Evolutionary conservation across 2,329 filamentous ascomycete species (phyloP).

Genomic region (Neopestalotiopsis clavispora): DNA sequence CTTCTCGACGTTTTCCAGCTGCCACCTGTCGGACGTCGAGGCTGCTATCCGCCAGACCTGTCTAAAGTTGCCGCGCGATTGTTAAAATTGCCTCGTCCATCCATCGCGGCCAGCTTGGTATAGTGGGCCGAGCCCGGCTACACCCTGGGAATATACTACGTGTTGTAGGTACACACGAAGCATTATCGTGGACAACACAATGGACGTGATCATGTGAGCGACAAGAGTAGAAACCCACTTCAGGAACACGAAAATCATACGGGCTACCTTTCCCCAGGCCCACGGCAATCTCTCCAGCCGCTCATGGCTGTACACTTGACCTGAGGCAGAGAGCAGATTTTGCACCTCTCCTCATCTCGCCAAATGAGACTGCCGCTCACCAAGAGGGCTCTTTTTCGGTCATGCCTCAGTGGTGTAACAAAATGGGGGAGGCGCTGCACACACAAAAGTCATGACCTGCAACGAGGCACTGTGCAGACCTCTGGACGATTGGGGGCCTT

Average conservation of each 20-base stretch:
- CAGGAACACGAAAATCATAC: conserved; percentile 26
- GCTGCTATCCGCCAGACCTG: conserved; percentile 12
- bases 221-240: conserved; percentile 21
- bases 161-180: too few relatives aligned
- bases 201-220: background rate
- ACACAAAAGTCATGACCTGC: background rate
- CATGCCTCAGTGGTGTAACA: conserved; percentile 13
- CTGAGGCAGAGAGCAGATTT: background rate
- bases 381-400: background rate
- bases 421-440: conserved; percentile 8
- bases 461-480: background rate
- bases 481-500: background rate
- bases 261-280: conserved; percentile 18
- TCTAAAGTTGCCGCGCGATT: conserved; percentile 8
- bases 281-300: conserved; percentile 23
- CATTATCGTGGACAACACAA: background rate
- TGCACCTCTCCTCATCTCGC: conserved; percentile 1
- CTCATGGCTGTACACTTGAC: conserved; percentile 14
- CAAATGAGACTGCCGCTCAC: conserved; percentile 9
- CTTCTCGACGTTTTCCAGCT: background rate
- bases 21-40: conserved; percentile 13
- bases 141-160: too few relatives aligned
- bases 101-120: background rate
- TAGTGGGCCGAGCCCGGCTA: background rate
- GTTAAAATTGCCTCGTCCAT: background rate